phyloP scores from a whole-genome alignment of 2,329 filamentous ascomycete genomes.

The Beauveria caledonica region DNA sequence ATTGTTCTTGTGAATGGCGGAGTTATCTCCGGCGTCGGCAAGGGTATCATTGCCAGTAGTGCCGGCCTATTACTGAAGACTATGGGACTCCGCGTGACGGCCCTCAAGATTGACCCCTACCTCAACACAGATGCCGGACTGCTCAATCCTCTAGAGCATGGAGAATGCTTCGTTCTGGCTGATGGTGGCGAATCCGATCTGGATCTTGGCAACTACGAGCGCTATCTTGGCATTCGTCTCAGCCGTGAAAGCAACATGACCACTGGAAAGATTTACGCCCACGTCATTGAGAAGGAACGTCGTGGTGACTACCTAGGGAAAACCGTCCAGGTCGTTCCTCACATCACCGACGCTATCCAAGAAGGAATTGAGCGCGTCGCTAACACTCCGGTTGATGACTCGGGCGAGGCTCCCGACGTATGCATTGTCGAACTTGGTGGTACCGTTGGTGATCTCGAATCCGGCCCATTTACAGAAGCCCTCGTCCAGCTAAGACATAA shows the following conservation, averaged over 20 bases:
- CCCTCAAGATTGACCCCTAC: conserved; percentile 43
- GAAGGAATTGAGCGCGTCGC: conserved; percentile 88
- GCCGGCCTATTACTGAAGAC: conserved; percentile 47
- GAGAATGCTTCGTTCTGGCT: conserved; percentile 81
- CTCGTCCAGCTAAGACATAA: conserved; percentile 68
- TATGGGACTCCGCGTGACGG: conserved; percentile 20
- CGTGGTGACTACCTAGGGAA: conserved; percentile 74
- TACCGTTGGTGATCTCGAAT: conserved; percentile 74
- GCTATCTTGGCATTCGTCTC: conserved; percentile 62
- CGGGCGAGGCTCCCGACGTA: conserved; percentile 74
- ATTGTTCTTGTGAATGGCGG: conserved; percentile 27
- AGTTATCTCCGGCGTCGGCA: conserved; percentile 52
- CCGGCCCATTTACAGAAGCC: conserved; percentile 80
- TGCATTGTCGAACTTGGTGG: conserved; percentile 83
- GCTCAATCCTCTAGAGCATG: conserved; percentile 50
- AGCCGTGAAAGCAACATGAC: conserved; percentile 92
- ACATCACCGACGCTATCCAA: conserved; percentile 85
- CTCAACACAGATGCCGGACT: conserved; percentile 30
- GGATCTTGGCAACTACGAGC: conserved; percentile 44
- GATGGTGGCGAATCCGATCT: conserved; percentile 59
- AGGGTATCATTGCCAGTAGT: conserved; percentile 37
- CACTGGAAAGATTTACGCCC: conserved; percentile 90
- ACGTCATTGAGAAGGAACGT: conserved; percentile 67
- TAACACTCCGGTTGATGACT: conserved; percentile 77
- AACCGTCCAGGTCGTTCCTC: conserved; percentile 56